phyloP scores from a whole-genome alignment of 768 basidiomycete genomes.

The Suillus cothurnatus region DNA sequence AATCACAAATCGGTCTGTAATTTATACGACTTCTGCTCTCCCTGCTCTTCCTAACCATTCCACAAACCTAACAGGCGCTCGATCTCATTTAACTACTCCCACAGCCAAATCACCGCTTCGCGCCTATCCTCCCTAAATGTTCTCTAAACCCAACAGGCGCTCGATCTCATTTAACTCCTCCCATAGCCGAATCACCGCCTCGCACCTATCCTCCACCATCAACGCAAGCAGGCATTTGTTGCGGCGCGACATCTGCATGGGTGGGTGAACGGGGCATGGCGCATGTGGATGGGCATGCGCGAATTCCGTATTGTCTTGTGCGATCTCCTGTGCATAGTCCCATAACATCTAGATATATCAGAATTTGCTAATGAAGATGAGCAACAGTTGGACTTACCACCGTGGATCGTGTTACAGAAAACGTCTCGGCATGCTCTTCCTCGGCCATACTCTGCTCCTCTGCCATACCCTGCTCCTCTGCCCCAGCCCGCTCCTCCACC shows the following conservation, averaged over 20 bases:
- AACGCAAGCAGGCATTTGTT: background rate
- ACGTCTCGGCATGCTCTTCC: background rate
- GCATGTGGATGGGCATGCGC: background rate
- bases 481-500: background rate
- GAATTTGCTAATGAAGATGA: background rate
- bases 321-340: background rate
- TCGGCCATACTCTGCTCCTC: background rate
- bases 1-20: too few species aligned
- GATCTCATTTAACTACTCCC: too few species aligned
- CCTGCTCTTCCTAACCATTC: too few species aligned
- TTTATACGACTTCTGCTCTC: too few species aligned
- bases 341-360: background rate
- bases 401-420: background rate
- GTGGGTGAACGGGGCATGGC: background rate
- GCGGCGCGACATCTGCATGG: background rate
- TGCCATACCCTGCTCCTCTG: background rate
- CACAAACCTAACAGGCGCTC: too few species aligned
- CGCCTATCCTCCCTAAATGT: too few species aligned
- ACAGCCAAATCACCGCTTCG: too few species aligned
- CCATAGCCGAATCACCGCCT: background rate
- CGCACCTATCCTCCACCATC: background rate
- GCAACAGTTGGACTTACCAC: background rate
- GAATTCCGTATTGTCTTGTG: background rate
- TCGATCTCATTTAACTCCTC: background rate
- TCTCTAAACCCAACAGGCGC: background rate